These are phyloP conservation scores for Epithele typhae DNA, from an alignment of 768 basidiomycete species.

Conservation along the genomic window DNA sequence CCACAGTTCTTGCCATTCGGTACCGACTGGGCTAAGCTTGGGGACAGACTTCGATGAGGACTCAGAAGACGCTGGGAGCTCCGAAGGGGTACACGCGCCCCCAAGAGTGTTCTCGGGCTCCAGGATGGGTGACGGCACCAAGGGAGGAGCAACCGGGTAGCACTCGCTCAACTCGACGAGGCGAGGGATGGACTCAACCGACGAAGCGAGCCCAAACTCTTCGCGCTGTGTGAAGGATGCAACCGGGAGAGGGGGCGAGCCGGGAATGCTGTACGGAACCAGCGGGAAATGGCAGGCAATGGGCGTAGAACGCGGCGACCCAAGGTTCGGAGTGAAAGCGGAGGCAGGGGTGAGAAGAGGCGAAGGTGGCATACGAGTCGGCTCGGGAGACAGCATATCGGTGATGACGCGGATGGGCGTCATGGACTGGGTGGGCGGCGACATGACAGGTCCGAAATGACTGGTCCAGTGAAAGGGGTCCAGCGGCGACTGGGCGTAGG, in stretches of 20 bases:
- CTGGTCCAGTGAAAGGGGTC: too few species aligned
- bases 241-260: not conserved
- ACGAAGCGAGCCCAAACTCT: not conserved
- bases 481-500: too few species aligned
- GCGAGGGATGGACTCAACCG: not conserved
- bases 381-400: too few species aligned
- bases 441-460: too few species aligned
- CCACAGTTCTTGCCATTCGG: conserved; percentile 25
- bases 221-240: not conserved
- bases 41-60: conserved; percentile 16
- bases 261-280: not conserved
- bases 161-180: not conserved
- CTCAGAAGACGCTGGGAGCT: conserved; percentile 10
- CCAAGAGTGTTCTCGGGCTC: not conserved
- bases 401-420: not conserved
- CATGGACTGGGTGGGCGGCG: conserved; percentile 1
- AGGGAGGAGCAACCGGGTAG: not conserved
- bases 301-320: too few species aligned
- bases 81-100: conserved; percentile 18
- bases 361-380: too few species aligned
- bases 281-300: too few species aligned
- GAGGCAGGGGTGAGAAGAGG: too few species aligned
- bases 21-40: conserved; percentile 17
- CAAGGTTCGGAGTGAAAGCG: too few species aligned
- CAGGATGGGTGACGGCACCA: not conserved